A percentile compares a stretch with the other conserved stretches of the same genome.
Evolutionary conservation across 2,329 filamentous ascomycete species (phyloP).

Genomic region (Hypoxylon sp.): DNA sequence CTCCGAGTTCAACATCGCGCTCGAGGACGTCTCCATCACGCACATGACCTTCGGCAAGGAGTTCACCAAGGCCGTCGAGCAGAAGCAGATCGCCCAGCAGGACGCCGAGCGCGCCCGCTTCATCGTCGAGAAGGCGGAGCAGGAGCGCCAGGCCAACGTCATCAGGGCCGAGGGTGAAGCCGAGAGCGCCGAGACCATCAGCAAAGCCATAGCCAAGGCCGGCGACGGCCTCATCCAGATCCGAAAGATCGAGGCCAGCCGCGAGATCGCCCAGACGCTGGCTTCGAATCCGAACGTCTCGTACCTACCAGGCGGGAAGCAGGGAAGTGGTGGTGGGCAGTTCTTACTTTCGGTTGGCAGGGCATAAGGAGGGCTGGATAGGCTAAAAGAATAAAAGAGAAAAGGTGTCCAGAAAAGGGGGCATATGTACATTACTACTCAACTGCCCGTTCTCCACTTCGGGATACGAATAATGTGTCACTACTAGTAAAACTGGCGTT

Average conservation of each 20-base stretch:
- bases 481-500: slow-evolving; percentile 39
- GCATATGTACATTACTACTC: slow-evolving; percentile 50
- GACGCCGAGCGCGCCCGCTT: slow-evolving; percentile 97
- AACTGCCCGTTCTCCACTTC: slow-evolving; percentile 54
- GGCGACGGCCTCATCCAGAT: slow-evolving; percentile 97
- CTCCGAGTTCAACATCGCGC: slow-evolving; percentile 97
- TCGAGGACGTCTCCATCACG: slow-evolving; percentile 98
- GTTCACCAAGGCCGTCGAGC: slow-evolving; percentile 98
- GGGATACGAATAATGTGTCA: slow-evolving; percentile 54
- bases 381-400: slow-evolving; percentile 21
- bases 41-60: slow-evolving; percentile 99
- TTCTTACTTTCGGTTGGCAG: slow-evolving; percentile 68
- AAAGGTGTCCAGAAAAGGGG: slow-evolving; percentile 18
- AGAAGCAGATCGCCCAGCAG: slow-evolving; percentile 99
- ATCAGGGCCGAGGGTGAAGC: slow-evolving; percentile 98
- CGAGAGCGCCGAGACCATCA: slow-evolving; percentile 95
- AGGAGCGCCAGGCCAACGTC: slow-evolving; percentile 98
- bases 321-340: slow-evolving; percentile 67
- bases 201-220: slow-evolving; percentile 90
- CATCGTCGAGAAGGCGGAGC: slow-evolving; percentile 98
- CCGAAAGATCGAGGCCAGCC: slow-evolving; percentile 95
- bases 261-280: slow-evolving; percentile 93
- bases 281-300: slow-evolving; percentile 94
- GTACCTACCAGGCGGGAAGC: slow-evolving; percentile 84
- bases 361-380: slow-evolving; percentile 50